Percentiles rank a stretch among this genome's conserved stretches.
Conservation (phyloP, 1,139 yeast genomes). For the Magnusiomyces fungicola region DNA sequence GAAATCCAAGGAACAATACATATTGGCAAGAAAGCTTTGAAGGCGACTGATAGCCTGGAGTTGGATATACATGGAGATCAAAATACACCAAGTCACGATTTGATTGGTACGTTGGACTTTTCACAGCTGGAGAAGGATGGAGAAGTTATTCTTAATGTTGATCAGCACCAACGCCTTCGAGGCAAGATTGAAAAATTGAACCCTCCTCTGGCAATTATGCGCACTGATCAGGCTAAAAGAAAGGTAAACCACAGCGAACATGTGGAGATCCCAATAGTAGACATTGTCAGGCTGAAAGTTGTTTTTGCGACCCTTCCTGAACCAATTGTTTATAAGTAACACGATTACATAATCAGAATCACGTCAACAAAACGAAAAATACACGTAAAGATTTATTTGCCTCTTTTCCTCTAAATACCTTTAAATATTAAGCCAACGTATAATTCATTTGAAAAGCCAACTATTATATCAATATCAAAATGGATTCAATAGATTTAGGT, state of each 20-base stretch:
- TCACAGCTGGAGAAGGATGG: slow-evolving; percentile 20
- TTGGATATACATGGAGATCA: slow-evolving; percentile 8
- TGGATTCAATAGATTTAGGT: no score
- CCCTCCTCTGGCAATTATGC: slow-evolving; percentile 32
- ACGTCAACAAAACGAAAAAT: no score
- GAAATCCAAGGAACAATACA: slow-evolving; percentile 32
- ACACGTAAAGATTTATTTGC: no score
- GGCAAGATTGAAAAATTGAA: slow-evolving; percentile 31
- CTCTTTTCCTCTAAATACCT: no score
- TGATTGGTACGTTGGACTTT: slow-evolving; percentile 24
- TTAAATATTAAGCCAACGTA: no score
- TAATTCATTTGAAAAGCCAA: no score
- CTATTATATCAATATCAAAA: no score
- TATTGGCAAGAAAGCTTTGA: slow-evolving; percentile 23
- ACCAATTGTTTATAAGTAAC: slow-evolving; percentile 23
- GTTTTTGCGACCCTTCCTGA: slow-evolving; percentile 32
- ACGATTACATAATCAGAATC: no score
- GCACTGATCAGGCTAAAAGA: slow-evolving; percentile 12
- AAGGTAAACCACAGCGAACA: slow-evolving; percentile 14
- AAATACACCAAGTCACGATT: slow-evolving; percentile 5
- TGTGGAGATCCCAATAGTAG: slow-evolving; percentile 25
- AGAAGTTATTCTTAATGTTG: slow-evolving; percentile 28
- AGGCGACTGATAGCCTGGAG: slow-evolving; percentile 12
- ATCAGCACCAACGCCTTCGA: slow-evolving; percentile 30
- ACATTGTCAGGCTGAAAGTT: slow-evolving; percentile 29